Base-by-base conservation (phyloP, 139 green algal species). In the Tetraselmis chui region DNA sequence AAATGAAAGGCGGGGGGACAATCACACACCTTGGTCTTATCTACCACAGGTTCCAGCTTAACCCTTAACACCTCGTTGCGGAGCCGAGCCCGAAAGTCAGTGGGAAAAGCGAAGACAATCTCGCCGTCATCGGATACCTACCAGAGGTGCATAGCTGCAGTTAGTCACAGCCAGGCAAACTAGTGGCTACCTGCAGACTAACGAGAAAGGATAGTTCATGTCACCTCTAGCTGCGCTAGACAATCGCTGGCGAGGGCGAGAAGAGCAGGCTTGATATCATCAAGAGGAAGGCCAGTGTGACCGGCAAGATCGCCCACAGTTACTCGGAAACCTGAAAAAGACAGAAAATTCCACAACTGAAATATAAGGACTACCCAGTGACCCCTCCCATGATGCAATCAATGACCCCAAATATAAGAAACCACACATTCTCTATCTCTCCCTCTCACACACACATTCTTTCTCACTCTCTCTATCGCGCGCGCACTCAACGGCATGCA, bases 81-180 rank as follows among this genome's bases (percentile, higher is more conserved):
- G 18, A 99, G 89, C 1, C 59, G 75, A 23, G 78, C 31, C 18
- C 85, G 85, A 83, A 97, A 97, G 82, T 90, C 85, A 22, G 45
- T 59, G 0, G 88, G 80, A 79, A 98, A 93, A 0, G 87, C 85
- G 84, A 98, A 99, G 59, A 98, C 85, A 5, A 98, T 87, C 30
- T 98, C 94, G 28, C 96, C 96, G 26, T 89, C 83, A 11, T 87
- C 26, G 0, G 95, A 96, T 22, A 99, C 96, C 91, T 95, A 85
- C 24, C 31, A 77, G 2, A 80, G 32, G n/a, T 25, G 28, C 74
- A 82, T 77, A 30, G 29, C 30, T 28, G 25, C 27, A 27, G 30
- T 23, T 28, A 59, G 27, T 80, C 27, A 80, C 25, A 80, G 22
- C 30, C 25, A 80, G 26, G 25, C 23, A 28, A 24, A 28, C 27